Evolutionary conservation across 345 rosid species (phyloP).

Genomic region (Psidium friedrichsthalianum): DNA sequence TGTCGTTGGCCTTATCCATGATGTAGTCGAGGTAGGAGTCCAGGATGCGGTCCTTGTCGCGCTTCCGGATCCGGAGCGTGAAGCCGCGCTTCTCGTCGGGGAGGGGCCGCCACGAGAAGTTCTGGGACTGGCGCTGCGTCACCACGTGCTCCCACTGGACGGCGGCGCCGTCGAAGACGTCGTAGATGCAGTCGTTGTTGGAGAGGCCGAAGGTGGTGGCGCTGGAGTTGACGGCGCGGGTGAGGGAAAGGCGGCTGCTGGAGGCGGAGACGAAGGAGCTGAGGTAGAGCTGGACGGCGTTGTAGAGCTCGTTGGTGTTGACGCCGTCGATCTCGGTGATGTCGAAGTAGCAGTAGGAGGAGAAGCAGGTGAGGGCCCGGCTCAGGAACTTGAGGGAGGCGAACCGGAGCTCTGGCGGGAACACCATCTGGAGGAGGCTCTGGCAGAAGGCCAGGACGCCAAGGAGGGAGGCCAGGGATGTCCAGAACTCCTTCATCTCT

Average conservation of each 20-base stretch:
- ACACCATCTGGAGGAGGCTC: conserved; percentile 48
- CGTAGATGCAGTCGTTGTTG: conserved; percentile 69
- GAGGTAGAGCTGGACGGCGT: conserved; percentile 95
- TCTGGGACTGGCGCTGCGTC: conserved; percentile 62
- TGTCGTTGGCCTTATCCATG: conserved; percentile 71
- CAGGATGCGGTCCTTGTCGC: conserved; percentile 48
- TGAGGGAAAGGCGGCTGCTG: conserved; percentile 75
- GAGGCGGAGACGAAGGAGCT: conserved; percentile 63
- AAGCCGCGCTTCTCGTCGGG: conserved; percentile 98
- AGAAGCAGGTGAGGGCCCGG: conserved; percentile 44
- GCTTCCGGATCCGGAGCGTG: conserved; percentile 62
- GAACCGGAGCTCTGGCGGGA: conserved; percentile 87
- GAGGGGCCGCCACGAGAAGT: conserved; percentile 78
- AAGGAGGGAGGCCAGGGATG: conserved; percentile 63
- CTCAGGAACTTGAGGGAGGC: conserved; percentile 46
- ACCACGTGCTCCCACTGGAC: conserved; percentile 94
- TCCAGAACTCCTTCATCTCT: conserved; percentile 71
- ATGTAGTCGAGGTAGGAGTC: conserved; percentile 63
- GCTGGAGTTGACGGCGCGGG: conserved; percentile 79
- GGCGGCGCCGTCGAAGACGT: conserved; percentile 40
- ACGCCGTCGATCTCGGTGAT: conserved; percentile 94
- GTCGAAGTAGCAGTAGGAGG: conserved; percentile 73
- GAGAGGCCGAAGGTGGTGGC: conserved; percentile 83
- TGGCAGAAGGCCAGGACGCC: conserved; percentile 88
- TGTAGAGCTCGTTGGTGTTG: conserved; percentile 96